These are phyloP conservation scores for Citrullus mucosospermus DNA, from an alignment of 306 rosid genomes.

Conservation along the genomic window DNA sequence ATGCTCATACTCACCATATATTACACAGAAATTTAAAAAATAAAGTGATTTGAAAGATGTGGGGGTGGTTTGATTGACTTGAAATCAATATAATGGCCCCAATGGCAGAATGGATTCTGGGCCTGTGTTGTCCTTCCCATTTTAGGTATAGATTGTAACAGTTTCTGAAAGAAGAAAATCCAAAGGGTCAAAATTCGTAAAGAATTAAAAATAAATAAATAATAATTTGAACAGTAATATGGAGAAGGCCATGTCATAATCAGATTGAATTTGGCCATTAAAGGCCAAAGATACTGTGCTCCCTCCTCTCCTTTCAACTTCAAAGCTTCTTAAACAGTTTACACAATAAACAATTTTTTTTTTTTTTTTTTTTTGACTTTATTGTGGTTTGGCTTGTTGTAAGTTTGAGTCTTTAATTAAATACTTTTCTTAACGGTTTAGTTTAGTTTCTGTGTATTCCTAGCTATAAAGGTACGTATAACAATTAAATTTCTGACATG, in stretches of 20 bases:
- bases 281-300: background rate
- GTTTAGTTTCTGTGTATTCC: background rate
- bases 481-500: background rate
- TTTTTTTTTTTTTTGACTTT: background rate
- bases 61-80: background rate
- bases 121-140: background rate
- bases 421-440: background rate
- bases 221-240: background rate
- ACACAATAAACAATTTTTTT: background rate
- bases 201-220: too few species aligned
- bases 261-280: background rate
- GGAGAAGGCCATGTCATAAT: background rate
- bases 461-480: background rate
- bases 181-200: background rate
- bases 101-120: background rate
- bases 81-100: background rate
- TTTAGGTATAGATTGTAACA: conserved; percentile 1
- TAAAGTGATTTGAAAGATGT: background rate
- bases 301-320: background rate
- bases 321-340: background rate
- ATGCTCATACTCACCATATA: too few species aligned
- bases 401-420: background rate
- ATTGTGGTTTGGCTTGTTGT: background rate
- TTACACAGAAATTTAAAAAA: too few species aligned
- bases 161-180: background rate